Conservation (phyloP, 2,329 filamentous ascomycete genomes). For the Talaromyces sp. region DNA sequence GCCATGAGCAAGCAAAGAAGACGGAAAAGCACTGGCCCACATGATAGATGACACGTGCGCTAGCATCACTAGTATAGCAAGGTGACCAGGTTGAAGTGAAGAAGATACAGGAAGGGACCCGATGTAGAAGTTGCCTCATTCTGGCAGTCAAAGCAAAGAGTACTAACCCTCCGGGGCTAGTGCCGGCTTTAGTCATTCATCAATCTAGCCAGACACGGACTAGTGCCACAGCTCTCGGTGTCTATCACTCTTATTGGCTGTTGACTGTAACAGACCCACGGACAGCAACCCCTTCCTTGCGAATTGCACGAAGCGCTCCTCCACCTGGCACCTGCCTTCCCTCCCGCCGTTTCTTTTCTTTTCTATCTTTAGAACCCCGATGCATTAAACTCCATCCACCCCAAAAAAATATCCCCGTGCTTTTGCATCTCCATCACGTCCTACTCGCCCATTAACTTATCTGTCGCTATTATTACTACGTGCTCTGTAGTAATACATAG, state of each 20-base stretch:
- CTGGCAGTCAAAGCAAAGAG: neutral
- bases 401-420: slow-evolving; percentile 12
- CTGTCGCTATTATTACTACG: neutral
- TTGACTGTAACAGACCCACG: neutral
- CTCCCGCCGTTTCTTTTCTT: slow-evolving; percentile 18
- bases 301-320: slow-evolving; percentile 4
- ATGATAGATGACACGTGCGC: neutral
- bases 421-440: slow-evolving; percentile 21
- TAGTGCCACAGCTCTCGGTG: neutral
- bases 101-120: neutral
- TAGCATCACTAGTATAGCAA: neutral
- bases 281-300: slow-evolving; percentile 1
- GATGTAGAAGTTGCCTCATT: neutral
- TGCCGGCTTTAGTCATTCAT: neutral
- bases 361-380: slow-evolving; percentile 36
- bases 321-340: slow-evolving; percentile 10
- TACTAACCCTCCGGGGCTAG: slow-evolving; percentile 2
- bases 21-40: neutral
- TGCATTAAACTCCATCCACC: slow-evolving; percentile 17
- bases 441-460: slow-evolving; percentile 11
- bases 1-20: neutral
- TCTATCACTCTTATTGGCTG: neutral
- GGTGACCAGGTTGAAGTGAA: neutral
- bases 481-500: neutral
- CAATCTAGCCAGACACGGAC: neutral